Evolutionary conservation across 2,329 filamentous ascomycete genomes (phyloP), one percentile per base, ranked within the genome.

Genomic region (Thelonectria rubi): DNA sequence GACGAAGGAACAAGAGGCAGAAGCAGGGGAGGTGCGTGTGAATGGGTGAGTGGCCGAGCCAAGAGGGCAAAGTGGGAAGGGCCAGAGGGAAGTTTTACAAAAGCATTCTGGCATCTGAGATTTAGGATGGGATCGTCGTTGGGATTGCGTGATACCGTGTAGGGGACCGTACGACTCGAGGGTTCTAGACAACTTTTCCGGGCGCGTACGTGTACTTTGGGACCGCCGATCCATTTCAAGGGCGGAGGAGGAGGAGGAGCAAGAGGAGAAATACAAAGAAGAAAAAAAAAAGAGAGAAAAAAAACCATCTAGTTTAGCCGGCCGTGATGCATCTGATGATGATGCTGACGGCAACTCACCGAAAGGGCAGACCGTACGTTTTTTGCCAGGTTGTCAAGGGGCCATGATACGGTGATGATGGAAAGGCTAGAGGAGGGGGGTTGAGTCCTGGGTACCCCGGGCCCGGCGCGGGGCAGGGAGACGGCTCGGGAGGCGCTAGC

Each of bases 291-390:
- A 45, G 8, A 30, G n/a, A 37, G 43, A 49, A 42, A 37, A 53
- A 34, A 50, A 49, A 47, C 14, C 34, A 45, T 50, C 55, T 55
- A 40, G 47, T 58, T 55, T 45, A 59, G 34, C 42, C 46, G 47
- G 32, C 54, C 17, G 42, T 46, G 34, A 53, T 45, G 34, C 48
- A 39, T 58, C 58, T 60, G 58, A 54, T 63, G 61, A 54, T 60
- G 57, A 58, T 60, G 47, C 37, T 60, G 52, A 14, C 20, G 42
- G 10, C 21, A 14, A 18, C 45, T 60, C 58, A 63, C 54, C 52
- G 46, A 18, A 60, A n/a, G 51, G 52, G 56, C 40, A 55, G 42
- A 61, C 60, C 61, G 56, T 63, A 64, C 58, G 61, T 64, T 64
- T 64, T 61, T 54, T 47, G 37, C 47, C 40, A 45, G 53, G 52